These are phyloP conservation scores for Kentomonas sorsogonicus DNA, from an alignment of 208 protist genomes.

Conservation along the genomic window DNA sequence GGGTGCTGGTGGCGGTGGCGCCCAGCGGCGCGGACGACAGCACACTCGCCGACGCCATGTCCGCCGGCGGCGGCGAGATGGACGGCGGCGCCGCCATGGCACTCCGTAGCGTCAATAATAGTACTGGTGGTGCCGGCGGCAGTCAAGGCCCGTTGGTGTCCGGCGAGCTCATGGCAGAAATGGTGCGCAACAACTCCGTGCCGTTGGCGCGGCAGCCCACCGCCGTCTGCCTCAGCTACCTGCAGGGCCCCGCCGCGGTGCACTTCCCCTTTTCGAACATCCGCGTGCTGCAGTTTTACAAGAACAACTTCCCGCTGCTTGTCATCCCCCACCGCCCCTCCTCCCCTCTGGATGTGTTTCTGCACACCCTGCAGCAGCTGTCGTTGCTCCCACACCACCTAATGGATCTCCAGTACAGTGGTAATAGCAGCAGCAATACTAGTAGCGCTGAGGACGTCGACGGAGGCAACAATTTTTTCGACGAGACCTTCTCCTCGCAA, in stretches of 20 bases:
- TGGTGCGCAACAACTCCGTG: too few relatives aligned
- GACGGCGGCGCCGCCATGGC: too few relatives aligned
- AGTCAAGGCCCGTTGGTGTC: too few relatives aligned
- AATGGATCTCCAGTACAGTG: neutral
- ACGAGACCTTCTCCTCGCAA: too few relatives aligned
- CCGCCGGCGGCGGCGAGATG: too few relatives aligned
- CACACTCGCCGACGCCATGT: too few relatives aligned
- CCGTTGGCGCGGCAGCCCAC: neutral
- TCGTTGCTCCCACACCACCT: neutral
- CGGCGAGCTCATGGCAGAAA: too few relatives aligned
- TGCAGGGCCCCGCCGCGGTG: neutral
- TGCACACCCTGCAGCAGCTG: neutral
- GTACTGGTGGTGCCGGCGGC: too few relatives aligned
- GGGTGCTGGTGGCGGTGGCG: too few relatives aligned
- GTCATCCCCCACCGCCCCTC: neutral
- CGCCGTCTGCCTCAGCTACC: neutral
- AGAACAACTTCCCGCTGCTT: neutral
- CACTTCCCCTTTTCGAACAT: neutral
- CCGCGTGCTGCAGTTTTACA: neutral
- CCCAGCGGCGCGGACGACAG: too few relatives aligned
- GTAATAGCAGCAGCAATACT: neutral
- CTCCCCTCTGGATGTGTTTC: neutral
- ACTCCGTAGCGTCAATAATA: too few relatives aligned
- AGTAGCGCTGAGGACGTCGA: neutral
- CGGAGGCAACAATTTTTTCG: neutral